phyloP scores from a whole-genome alignment of 2,329 filamentous ascomycete genomes.

The Colletotrichum noveboracense region DNA sequence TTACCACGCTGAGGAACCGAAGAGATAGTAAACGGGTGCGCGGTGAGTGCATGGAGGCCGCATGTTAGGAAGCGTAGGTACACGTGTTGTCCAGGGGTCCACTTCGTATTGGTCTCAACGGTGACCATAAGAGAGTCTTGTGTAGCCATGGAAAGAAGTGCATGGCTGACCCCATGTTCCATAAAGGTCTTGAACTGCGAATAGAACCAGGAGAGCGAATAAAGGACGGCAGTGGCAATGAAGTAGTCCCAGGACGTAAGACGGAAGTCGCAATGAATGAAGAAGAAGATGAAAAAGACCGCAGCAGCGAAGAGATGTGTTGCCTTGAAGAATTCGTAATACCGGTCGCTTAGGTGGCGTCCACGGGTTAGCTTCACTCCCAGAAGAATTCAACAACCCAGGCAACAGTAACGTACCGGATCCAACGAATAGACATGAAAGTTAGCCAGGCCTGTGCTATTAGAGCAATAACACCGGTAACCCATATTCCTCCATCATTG shows the following conservation, averaged over 20 bases:
- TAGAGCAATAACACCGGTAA: conserved; percentile 61
- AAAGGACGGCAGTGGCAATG: conserved; percentile 53
- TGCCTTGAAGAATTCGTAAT: conserved; percentile 67
- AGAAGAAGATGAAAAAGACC: conserved; percentile 63
- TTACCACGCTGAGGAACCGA: conserved; percentile 42
- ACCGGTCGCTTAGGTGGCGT: conserved; percentile 45
- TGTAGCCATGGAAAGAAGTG: conserved; percentile 1
- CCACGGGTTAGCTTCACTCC: not conserved
- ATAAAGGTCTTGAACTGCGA: conserved; percentile 37
- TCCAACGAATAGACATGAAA: conserved; percentile 51
- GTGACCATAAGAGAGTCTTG: conserved; percentile 41
- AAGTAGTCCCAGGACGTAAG: conserved; percentile 67
- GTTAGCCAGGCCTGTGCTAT: conserved; percentile 60
- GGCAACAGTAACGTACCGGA: conserved; percentile 43
- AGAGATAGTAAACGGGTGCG: conserved; percentile 62
- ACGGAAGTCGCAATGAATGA: conserved; percentile 62
- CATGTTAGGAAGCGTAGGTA: conserved; percentile 57
- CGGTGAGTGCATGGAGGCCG: conserved; percentile 47
- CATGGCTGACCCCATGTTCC: conserved; percentile 32
- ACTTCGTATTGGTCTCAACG: conserved; percentile 48
- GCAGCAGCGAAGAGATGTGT: conserved; percentile 57
- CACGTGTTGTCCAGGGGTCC: conserved; percentile 59
- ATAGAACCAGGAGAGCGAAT: conserved; percentile 43
- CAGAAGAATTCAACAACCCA: not conserved
- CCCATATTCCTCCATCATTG: conserved; percentile 51